phyloP scores from a whole-genome alignment of 1,284 basidiomycete species.

The Irpex sp. region DNA sequence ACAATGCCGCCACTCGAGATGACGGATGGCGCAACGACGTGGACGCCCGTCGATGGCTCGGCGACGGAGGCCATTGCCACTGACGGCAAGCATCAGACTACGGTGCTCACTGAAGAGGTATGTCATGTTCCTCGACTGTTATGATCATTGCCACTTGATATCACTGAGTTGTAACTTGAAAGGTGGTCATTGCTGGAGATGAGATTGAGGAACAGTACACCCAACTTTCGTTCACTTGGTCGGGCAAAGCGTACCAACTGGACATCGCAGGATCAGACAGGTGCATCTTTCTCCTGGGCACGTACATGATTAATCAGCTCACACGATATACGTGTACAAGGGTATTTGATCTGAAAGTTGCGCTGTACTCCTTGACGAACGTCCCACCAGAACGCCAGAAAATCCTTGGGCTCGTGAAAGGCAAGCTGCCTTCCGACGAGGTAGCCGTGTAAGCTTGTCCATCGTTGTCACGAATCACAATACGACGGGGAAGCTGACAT shows the following conservation, averaged over 20 bases:
- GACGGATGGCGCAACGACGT: neutral
- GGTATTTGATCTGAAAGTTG: slow-evolving; percentile 65
- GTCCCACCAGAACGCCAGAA: slow-evolving; percentile 89
- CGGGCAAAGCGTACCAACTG: slow-evolving; percentile 52
- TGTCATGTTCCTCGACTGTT: neutral
- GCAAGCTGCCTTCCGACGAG: slow-evolving; percentile 78
- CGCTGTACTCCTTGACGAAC: slow-evolving; percentile 67
- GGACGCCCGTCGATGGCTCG: neutral
- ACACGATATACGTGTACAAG: slow-evolving; percentile 30
- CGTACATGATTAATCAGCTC: neutral
- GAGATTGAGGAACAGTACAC: slow-evolving; percentile 40
- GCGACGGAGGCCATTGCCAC: neutral
- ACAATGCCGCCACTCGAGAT: neutral
- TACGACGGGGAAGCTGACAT: too few species aligned
- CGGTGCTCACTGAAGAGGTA: neutral
- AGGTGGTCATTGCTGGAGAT: neutral
- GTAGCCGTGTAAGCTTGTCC: slow-evolving; percentile 54
- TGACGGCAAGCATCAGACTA: neutral
- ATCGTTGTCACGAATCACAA: too few species aligned
- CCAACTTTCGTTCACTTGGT: slow-evolving; percentile 63
- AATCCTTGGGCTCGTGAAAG: slow-evolving; percentile 82
- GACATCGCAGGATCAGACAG: slow-evolving; percentile 72
- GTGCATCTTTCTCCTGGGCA: slow-evolving; percentile 28
- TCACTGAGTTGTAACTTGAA: neutral
- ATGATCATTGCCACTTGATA: neutral